Base-by-base conservation (phyloP, 176 grass and related monocot species). In the Triticum monococcum region DNA sequence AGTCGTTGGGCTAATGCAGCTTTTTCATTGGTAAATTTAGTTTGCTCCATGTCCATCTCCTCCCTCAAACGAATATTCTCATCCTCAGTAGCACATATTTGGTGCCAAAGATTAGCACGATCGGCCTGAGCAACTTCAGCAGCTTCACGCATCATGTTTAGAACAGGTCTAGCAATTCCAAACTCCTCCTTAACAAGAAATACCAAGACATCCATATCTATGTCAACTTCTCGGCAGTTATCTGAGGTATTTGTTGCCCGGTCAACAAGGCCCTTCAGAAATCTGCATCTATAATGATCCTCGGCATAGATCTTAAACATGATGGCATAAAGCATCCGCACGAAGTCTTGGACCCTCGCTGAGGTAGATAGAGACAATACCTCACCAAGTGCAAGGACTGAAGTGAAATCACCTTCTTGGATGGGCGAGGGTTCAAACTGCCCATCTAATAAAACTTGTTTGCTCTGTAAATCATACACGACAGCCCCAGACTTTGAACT, bases 131-230 rank as follows among this genome's bases (percentile, higher is more conserved):
- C 94, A 89, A 89, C 93, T 91, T 91, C 79, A 86, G 88, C 94
- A 83, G 93, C 90, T 87, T 96, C 91, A 64, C 92, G 78, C 83
- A 96, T 87, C 89, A 98, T 90, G 82, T 85, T 94, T 77, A 98
- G 82, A 87, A 93, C 89, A 84, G 93, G 93, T 87, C 90, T 92
- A 71, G 87, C 90, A 56, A 90, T 84, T 64, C 84, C 86, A 70
- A 84, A 75, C 82, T 98, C 91, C 73, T 95, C 96, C 89, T 91
- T 90, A 87, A 93, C 90, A 87, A 98, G 94, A 83, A 96, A 90
- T 79, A 94, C 85, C 90, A 98, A 84, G 52, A 94, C 97, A 91
- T 93, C 93, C 94, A 96, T 96, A 93, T 96, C 97, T 59, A 98
- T 91, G 84, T 96, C 97, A 77, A 89, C 88, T 83, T 83, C 91